These are phyloP conservation scores for Komagataella ulmi DNA, from an alignment of 805 yeast species.

Conservation along the genomic window DNA sequence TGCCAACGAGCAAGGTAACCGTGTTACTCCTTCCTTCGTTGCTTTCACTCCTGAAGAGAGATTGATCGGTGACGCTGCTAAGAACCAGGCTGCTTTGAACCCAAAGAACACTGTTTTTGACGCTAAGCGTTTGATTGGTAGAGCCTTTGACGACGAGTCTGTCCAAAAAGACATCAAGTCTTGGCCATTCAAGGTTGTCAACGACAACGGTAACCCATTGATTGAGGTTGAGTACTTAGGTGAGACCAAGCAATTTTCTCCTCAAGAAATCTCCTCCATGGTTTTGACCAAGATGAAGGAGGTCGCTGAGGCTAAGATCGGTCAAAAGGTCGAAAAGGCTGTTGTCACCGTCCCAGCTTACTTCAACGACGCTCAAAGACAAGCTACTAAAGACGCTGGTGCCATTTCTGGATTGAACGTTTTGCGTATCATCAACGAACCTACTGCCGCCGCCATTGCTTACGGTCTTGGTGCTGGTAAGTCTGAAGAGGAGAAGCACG, in stretches of 20 bases:
- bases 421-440: slow-evolving; percentile 67
- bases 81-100: slow-evolving; percentile 94
- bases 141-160: slow-evolving; percentile 74
- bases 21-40: slow-evolving; percentile 74
- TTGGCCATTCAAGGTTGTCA: slow-evolving; percentile 82
- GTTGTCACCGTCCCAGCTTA: slow-evolving; percentile 81
- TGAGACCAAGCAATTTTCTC: slow-evolving; percentile 81
- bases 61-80: slow-evolving; percentile 91
- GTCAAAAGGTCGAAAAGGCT: slow-evolving; percentile 45
- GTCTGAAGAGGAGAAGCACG: slow-evolving; percentile 30
- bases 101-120: slow-evolving; percentile 85
- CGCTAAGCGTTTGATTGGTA: slow-evolving; percentile 89
- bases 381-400: slow-evolving; percentile 75
- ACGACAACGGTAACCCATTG: slow-evolving; percentile 76
- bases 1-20: slow-evolving; percentile 80
- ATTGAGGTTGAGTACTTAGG: slow-evolving; percentile 91
- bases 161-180: slow-evolving; percentile 79
- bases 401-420: slow-evolving; percentile 64
- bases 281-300: slow-evolving; percentile 53
- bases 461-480: slow-evolving; percentile 63
- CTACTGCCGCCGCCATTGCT: slow-evolving; percentile 79
- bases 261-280: slow-evolving; percentile 94
- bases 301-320: slow-evolving; percentile 38
- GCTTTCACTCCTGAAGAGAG: slow-evolving; percentile 70
- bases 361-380: slow-evolving; percentile 72